Evolutionary conservation across 2,329 filamentous ascomycete species (phyloP).

Genomic region (Penicillium sp.): DNA sequence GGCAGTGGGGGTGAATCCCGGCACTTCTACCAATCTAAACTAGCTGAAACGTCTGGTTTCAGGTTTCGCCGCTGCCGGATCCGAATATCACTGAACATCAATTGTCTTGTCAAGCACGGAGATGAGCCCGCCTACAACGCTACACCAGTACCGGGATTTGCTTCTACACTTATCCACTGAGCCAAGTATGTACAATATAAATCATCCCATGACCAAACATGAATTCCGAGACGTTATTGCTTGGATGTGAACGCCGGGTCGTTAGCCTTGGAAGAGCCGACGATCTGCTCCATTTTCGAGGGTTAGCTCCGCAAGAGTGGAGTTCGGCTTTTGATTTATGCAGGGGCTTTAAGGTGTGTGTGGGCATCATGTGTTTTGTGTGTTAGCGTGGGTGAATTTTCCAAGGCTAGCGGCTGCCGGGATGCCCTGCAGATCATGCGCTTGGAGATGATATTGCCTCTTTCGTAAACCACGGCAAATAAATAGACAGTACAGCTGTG

Average conservation of each 20-base stretch:
- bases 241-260: not conserved
- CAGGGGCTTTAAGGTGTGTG: not conserved
- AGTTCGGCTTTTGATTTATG: not conserved
- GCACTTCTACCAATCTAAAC: not conserved
- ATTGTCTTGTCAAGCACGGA: constrained; percentile 5
- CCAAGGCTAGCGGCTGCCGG: not conserved
- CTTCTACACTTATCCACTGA: too few relatives aligned
- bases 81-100: not conserved
- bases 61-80: not conserved
- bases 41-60: constrained; percentile 2
- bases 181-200: not conserved
- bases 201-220: not conserved
- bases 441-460: too few relatives aligned
- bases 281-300: not conserved
- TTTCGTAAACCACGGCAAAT: not conserved
- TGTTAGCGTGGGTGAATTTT: not conserved
- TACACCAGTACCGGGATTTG: not conserved
- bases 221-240: not conserved
- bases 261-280: not conserved
- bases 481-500: not conserved
- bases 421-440: not conserved
- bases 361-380: not conserved
- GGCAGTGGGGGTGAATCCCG: not conserved
- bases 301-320: not conserved
- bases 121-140: constrained; percentile 1